Conservation (phyloP, 305 asterid genomes). For the Fraxinus sp. region DNA sequence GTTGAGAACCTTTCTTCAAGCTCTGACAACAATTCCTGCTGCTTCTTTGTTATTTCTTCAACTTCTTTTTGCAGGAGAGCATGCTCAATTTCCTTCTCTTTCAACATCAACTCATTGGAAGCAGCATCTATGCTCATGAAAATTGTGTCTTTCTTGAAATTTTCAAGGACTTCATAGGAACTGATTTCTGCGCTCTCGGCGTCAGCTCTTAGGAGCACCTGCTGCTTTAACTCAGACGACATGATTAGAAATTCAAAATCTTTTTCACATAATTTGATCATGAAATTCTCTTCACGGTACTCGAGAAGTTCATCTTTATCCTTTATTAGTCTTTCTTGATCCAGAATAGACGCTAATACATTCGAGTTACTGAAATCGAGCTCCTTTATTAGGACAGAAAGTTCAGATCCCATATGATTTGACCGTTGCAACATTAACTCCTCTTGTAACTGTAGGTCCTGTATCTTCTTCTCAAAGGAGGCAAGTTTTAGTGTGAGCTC, state of each 20-base stretch:
- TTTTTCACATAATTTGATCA: constrained; percentile 52
- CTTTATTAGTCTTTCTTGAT: constrained; percentile 60
- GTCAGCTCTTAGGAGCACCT: constrained; percentile 39
- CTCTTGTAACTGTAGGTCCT: constrained; percentile 67
- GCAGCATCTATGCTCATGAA: constrained; percentile 58
- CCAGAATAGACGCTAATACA: constrained; percentile 49
- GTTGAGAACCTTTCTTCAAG: constrained; percentile 29
- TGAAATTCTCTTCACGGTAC: constrained; percentile 54
- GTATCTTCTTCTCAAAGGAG: constrained; percentile 68
- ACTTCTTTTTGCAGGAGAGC: constrained; percentile 22
- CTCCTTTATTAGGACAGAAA: constrained; percentile 65
- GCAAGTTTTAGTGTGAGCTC: constrained; percentile 58
- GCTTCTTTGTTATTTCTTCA: constrained; percentile 34
- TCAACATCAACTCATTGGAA: constrained; percentile 49
- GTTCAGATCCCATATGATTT: constrained; percentile 72
- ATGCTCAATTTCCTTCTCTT: constrained; percentile 50
- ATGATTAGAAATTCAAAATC: constrained; percentile 59
- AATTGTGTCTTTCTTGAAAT: constrained; percentile 49
- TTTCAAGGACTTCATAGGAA: constrained; percentile 46
- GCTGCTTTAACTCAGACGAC: constrained; percentile 57
- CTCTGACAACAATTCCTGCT: constrained; percentile 30
- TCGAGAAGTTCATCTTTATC: constrained; percentile 56
- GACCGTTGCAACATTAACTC: constrained; percentile 84
- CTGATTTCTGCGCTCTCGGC: constrained; percentile 34
- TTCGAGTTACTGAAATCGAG: constrained; percentile 59